phyloP scores from a whole-genome alignment of 2,329 filamentous ascomycete genomes.

The Xylaria sp. region DNA sequence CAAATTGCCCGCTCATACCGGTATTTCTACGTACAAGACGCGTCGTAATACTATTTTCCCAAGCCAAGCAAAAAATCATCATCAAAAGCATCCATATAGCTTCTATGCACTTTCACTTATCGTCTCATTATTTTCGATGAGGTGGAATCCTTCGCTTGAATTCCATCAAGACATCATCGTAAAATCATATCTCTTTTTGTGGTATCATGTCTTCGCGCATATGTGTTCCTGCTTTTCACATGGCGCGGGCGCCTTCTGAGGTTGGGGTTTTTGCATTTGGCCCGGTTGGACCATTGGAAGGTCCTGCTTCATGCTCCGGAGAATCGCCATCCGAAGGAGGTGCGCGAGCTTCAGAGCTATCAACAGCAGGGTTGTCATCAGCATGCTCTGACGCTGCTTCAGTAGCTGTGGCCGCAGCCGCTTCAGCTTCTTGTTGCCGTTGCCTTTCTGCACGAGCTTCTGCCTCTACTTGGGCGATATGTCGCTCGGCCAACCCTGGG shows the following conservation, averaged over 20 bases:
- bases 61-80: constrained; percentile 10
- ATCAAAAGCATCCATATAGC: constrained; percentile 14
- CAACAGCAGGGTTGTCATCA: not conserved
- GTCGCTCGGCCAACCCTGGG: constrained; percentile 71
- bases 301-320: constrained; percentile 8
- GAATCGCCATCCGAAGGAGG: constrained; percentile 4
- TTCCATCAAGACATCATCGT: not conserved
- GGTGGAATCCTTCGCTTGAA: not conserved
- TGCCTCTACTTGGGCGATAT: constrained; percentile 68
- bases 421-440: constrained; percentile 56
- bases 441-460: constrained; percentile 58
- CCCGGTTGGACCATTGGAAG: not conserved
- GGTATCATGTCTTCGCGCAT: not conserved
- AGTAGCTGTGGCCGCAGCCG: constrained; percentile 51
- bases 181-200: constrained; percentile 6
- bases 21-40: constrained; percentile 1
- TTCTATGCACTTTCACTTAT: not conserved
- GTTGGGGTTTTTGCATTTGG: constrained; percentile 5
- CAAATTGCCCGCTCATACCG: constrained; percentile 22
- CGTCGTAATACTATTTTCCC: constrained; percentile 6
- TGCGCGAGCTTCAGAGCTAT: constrained; percentile 13
- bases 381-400: constrained; percentile 27
- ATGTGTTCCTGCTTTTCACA: constrained; percentile 6
- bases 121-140: constrained; percentile 7
- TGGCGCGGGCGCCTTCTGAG: not conserved